Conservation (phyloP, 1,284 basidiomycete genomes). For the Cryptococcus depauperatus region DNA sequence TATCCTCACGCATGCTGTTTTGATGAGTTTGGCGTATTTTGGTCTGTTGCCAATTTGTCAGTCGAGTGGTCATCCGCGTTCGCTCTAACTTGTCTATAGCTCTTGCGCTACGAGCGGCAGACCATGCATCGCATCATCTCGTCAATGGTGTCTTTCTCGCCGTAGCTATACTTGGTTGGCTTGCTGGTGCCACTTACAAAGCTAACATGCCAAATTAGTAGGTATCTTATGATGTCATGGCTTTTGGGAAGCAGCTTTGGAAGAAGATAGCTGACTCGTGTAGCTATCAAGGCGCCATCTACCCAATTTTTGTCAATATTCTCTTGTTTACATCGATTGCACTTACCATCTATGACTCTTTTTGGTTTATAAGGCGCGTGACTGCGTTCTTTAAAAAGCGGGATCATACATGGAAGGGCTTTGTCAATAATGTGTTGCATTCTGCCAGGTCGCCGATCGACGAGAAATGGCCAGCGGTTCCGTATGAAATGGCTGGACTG, state of each 20-base stretch:
- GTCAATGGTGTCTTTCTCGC: conserved; percentile 25
- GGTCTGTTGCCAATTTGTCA: conserved; percentile 32
- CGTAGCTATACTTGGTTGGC: conserved; percentile 32
- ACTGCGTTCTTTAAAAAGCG: conserved; percentile 18
- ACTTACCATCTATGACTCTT: conserved; percentile 29
- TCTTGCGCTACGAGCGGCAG: conserved; percentile 32
- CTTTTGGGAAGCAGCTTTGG: neutral
- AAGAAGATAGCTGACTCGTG: neutral
- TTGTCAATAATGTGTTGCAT: conserved; percentile 19
- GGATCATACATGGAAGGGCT: conserved; percentile 21
- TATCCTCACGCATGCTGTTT: conserved; percentile 27
- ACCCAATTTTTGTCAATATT: conserved; percentile 27
- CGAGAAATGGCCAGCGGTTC: conserved; percentile 6
- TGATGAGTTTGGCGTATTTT: conserved; percentile 34
- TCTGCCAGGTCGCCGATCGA: conserved; percentile 1
- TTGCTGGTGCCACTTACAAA: conserved; percentile 35
- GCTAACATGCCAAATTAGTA: conserved; percentile 32
- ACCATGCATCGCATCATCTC: conserved; percentile 33
- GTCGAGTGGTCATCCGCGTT: conserved; percentile 7
- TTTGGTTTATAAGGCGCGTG: conserved; percentile 27
- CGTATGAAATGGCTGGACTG: conserved; percentile 36
- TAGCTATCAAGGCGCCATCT: conserved; percentile 38
- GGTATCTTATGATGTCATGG: no score
- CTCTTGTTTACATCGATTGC: conserved; percentile 31
- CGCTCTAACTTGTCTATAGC: conserved; percentile 13